Conservation (phyloP, 202 grass and related monocot genomes). For the Eragrostis tef region DNA sequence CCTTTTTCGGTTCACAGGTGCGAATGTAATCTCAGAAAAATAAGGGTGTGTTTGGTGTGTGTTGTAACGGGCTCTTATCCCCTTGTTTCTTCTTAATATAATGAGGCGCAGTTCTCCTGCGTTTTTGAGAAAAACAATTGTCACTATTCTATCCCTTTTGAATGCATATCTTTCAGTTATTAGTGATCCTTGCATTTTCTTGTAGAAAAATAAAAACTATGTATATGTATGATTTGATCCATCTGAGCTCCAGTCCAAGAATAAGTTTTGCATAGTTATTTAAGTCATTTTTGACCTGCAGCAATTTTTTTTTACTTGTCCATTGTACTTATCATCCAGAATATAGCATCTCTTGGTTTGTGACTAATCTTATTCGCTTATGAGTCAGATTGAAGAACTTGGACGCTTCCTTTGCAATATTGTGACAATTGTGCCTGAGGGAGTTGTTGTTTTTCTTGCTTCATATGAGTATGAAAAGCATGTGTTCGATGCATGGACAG, state of each 20-base stretch:
- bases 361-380: slow-evolving; percentile 35
- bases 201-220: neutral
- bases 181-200: neutral
- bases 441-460: slow-evolving; percentile 80
- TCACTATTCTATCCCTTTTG: slow-evolving; percentile 5
- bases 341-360: slow-evolving; percentile 25
- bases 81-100: too few species aligned
- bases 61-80: too few species aligned
- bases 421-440: slow-evolving; percentile 76
- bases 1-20: too few species aligned
- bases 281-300: neutral
- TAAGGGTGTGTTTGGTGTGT: too few species aligned
- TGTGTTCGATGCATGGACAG: slow-evolving; percentile 85
- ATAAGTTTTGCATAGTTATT: neutral
- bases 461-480: slow-evolving; percentile 82
- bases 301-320: slow-evolving; percentile 30
- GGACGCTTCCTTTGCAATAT: slow-evolving; percentile 86
- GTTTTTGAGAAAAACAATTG: neutral
- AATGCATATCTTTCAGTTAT: slow-evolving; percentile 3
- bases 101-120: too few species aligned
- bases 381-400: slow-evolving; percentile 78
- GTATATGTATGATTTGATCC: slow-evolving; percentile 1
- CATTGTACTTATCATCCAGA: neutral
- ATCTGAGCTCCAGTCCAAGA: neutral
- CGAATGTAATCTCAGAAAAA: too few species aligned